Percentiles rank a stretch among this genome's conserved stretches.
Conservation (phyloP, 331 rosid genomes). For the Stylosanthes scabra region DNA sequence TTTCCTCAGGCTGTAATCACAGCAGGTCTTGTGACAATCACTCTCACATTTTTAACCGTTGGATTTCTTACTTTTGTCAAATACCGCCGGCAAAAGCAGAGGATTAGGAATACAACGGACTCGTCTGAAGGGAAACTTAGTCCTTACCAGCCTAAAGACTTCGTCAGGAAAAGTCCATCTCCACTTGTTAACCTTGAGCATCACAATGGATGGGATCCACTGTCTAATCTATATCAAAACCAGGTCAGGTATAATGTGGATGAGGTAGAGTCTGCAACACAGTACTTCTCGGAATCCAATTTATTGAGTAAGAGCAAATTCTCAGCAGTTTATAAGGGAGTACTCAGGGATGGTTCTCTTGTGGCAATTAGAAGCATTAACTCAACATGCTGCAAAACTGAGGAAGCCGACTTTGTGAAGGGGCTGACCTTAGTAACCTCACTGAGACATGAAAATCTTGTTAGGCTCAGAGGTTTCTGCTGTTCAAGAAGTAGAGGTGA, state of each 20-base stretch:
- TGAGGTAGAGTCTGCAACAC: constrained; percentile 95
- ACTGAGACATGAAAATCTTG: constrained; percentile 78
- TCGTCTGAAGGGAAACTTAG: constrained; percentile 68
- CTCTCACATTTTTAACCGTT: constrained; percentile 46
- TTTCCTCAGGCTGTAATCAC: constrained; percentile 57
- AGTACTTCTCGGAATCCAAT: constrained; percentile 76
- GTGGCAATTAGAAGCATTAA: constrained; percentile 80
- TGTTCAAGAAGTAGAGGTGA: constrained; percentile 93
- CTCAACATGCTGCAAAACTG: constrained; percentile 80
- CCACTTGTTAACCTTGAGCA: constrained; percentile 85
- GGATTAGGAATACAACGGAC: constrained; percentile 58
- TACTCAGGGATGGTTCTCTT: constrained; percentile 84
- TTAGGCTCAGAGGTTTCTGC: constrained; percentile 86
- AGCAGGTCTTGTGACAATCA: constrained; percentile 51
- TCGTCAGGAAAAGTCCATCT: constrained; percentile 67
- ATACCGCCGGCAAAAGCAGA: constrained; percentile 76
- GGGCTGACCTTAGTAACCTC: constrained; percentile 74
- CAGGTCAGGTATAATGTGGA: constrained; percentile 73
- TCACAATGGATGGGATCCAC: constrained; percentile 76
- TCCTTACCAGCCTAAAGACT: constrained; percentile 70
- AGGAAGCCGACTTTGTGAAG: constrained; percentile 78
- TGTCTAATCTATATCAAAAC: constrained; percentile 55
- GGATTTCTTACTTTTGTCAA: constrained; percentile 53
- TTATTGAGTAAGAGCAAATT: constrained; percentile 74
- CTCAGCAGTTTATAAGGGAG: constrained; percentile 83